Conservation (phyloP, 208 protist species). For the Leishmania guyanensis region DNA sequence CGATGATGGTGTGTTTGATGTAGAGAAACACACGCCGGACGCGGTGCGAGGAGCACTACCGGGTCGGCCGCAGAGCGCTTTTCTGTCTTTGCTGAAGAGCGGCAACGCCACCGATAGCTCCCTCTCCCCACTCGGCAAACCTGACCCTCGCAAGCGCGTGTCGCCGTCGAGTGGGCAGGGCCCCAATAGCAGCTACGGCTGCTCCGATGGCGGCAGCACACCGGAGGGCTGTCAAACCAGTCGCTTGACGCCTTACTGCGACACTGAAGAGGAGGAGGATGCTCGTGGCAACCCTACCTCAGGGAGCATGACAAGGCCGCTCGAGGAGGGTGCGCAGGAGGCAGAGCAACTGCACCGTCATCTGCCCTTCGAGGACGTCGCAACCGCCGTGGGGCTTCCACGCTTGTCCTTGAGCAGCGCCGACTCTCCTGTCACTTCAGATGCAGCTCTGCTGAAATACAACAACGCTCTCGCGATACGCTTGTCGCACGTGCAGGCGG, state of each 20-base stretch:
- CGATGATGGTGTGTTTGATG: neutral
- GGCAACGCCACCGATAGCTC: no score
- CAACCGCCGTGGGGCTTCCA: neutral
- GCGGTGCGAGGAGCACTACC: neutral
- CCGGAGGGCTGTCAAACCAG: conserved; percentile 12
- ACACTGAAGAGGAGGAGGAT: conserved; percentile 12
- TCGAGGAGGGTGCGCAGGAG: neutral
- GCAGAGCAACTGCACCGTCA: neutral
- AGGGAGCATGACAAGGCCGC: neutral
- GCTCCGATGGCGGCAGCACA: conserved; percentile 22
- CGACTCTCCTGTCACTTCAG: neutral
- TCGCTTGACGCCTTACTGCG: conserved; percentile 16
- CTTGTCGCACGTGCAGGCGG: neutral
- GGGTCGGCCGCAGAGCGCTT: neutral
- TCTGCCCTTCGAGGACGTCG: neutral
- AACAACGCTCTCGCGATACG: neutral
- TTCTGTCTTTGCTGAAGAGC: neutral
- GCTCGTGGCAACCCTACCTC: neutral
- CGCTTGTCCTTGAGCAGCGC: neutral
- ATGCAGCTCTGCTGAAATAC: neutral
- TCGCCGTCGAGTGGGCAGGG: conserved; percentile 13
- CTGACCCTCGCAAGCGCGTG: neutral
- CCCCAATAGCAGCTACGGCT: conserved; percentile 36
- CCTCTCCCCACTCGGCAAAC: neutral
- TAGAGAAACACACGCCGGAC: neutral